Base-by-base conservation (phyloP, 163 green algal genomes). In the Chlamydomonas reinhardtii region DNA sequence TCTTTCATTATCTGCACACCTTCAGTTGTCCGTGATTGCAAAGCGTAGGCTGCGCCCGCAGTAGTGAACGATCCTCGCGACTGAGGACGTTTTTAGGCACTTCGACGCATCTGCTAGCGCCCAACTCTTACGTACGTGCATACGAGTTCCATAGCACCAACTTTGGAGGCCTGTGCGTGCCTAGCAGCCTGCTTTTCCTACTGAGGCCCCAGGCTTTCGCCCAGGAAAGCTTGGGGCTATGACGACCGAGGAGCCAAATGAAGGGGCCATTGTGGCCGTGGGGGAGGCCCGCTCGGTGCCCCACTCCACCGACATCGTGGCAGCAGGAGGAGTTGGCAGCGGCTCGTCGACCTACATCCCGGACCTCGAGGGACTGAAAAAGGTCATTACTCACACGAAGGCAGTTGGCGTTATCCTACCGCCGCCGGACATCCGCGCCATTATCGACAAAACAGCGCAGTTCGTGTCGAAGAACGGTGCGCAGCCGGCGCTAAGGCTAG, bases 381-480 rank as follows among this genome's bases (percentile, higher is more conserved):
- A 93, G 77, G 72, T 94, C 22, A 93, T 93, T 12, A 98, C 95
- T 12, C 97, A 99, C 52, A 99, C 97, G 3, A 91, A 95, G n/a
- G 94, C 94, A 14, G 95, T 99, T 16, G 97, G 97, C 17, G 73
- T 99, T 29, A 99, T 99, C 48, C 76, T 96, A 52, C 97, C 97
- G 43, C 97, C 97, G 5, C 97, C 97, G 17, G 97, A 99, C 80
- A 98, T 99, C 52, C 83, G 95, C 29, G 95, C 95, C 27, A 98
- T 99, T 85, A 91, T 97, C 20, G 96, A 98, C 89, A 99, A 99
- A 85, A 98, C 97, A 37, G 96, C 97, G 14, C 89, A 96, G 52
- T 99, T 99, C 89, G 97, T 99, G 16, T 96, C 95, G 0, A 97
- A 96, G 72, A 98, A 99, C 89, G 98, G 98, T 97, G 88, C 48